phyloP scores from a whole-genome alignment of 495 filamentous ascomycete species.

The Talaromyces ruber region DNA sequence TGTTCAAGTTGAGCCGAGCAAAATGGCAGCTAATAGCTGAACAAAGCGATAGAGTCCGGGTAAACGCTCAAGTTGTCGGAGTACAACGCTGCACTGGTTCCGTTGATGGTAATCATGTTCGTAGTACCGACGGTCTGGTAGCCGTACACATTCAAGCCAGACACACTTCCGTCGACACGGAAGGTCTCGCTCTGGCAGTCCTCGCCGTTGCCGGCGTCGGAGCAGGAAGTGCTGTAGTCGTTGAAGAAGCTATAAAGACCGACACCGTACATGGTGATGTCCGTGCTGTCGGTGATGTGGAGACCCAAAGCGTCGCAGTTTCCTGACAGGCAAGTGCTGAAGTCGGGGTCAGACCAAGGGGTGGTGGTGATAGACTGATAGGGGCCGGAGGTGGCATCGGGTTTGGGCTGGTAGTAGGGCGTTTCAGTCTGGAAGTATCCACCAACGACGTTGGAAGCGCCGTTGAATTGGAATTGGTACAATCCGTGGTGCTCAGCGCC shows the following conservation, averaged over 20 bases:
- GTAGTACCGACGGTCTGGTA: conserved; percentile 29
- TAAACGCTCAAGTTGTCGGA: conserved; percentile 42
- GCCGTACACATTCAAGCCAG: conserved; percentile 22
- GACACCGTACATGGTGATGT: conserved; percentile 66
- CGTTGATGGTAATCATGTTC: conserved; percentile 29
- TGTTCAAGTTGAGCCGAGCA: neutral
- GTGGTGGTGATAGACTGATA: conserved; percentile 48
- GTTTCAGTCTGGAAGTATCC: conserved; percentile 86
- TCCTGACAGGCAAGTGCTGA: conserved; percentile 48
- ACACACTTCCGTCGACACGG: conserved; percentile 25
- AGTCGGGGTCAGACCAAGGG: conserved; percentile 66
- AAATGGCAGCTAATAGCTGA: conserved; percentile 7
- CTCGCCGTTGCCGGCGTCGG: conserved; percentile 23
- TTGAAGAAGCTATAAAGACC: conserved; percentile 84
- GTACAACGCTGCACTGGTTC: conserved; percentile 28
- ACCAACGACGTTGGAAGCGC: conserved; percentile 72
- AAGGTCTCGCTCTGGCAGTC: conserved; percentile 49
- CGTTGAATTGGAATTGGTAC: conserved; percentile 75
- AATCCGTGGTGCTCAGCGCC: conserved; percentile 81
- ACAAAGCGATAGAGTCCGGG: conserved; percentile 37
- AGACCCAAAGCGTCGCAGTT: conserved; percentile 80
- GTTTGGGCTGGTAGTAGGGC: conserved; percentile 86
- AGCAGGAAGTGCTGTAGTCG: conserved; percentile 72
- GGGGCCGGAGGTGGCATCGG: conserved; percentile 56
- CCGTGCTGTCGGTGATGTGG: conserved; percentile 58